Base-by-base conservation (phyloP, 2,329 filamentous ascomycete genomes). In the Cercospora beticola region DNA sequence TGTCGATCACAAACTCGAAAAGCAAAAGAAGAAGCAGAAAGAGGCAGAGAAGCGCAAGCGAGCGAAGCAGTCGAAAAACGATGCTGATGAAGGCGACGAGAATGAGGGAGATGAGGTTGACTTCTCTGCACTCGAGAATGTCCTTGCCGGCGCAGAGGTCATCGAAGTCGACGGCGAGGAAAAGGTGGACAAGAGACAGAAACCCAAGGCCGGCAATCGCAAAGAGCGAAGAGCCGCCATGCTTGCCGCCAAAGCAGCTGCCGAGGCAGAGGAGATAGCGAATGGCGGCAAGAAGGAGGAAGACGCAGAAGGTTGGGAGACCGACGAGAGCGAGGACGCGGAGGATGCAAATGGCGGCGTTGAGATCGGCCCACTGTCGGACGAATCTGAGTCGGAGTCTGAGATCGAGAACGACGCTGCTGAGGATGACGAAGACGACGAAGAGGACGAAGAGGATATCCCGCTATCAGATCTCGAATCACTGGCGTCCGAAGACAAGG, bases 381-480 rank as follows among this genome's bases (percentile, higher is more conserved):
- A 69, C n/a, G 74, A 78, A 62, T 81, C 83, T 40, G 77, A 78
- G 28, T 76, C 76, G 3, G 78, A 78, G n/a, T 77, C 76, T 31
- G 77, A 78, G 10, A 76, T 75, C 8, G 78, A 77, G 18, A 73
- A 74, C 8, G 76, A 77, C 28, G 72, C 74, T 7, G 72, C 77
- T 1, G 80, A 82, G 1, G 81, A 83, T 4, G 82, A 83, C 0
- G 57, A 58, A 21, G 78, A 81, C 0, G 79, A 81, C 0, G 82
- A 84, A 0, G 82, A 84, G 7, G 83, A 83, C 0, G 84, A 86
- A 0, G 92, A 95, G 73, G 93, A 96, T 72, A 93, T 97, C 56
- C 90, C 94, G 4, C 87, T 97, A 72, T 97, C 93, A 33, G 94
- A 97, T 75, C 89, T 95, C 62, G 91, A 92, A 75, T 92, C 92